A percentile compares a stretch with the other conserved stretches of the same genome.
Conservation (phyloP, 139 green algal species). For the Micractinium conductrix region DNA sequence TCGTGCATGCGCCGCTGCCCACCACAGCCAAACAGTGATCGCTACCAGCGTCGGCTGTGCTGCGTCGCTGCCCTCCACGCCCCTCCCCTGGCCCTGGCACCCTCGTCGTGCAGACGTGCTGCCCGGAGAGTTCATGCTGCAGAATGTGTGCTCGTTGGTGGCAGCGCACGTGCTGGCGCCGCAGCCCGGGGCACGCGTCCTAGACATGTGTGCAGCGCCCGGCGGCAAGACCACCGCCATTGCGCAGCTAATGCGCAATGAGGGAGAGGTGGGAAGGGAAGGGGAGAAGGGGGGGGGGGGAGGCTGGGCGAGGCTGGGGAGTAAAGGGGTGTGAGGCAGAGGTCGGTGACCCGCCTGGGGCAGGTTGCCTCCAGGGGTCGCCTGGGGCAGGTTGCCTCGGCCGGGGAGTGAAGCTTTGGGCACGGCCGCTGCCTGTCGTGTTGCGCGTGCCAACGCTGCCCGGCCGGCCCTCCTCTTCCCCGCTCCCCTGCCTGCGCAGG, state of each 20-base stretch:
- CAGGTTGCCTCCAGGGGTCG: no score
- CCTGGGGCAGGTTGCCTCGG: no score
- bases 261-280: slow-evolving; percentile 46
- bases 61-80: not conserved
- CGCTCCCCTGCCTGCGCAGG: not conserved
- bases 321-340: no score
- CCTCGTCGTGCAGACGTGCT: slow-evolving; percentile 38
- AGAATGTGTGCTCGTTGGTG: slow-evolving; percentile 84
- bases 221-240: slow-evolving; percentile 93
- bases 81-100: not conserved
- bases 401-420: no score
- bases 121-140: slow-evolving; percentile 67
- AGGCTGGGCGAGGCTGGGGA: no score
- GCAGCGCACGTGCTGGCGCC: slow-evolving; percentile 55
- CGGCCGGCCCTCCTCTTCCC: not conserved
- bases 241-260: slow-evolving; percentile 82
- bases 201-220: slow-evolving; percentile 92
- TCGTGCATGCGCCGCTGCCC: no score
- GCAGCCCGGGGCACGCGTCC: slow-evolving; percentile 54
- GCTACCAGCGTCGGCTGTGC: no score
- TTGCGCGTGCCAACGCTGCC: not conserved
- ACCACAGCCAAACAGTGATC: no score
- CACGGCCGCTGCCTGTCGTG: no score
- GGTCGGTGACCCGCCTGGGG: no score
- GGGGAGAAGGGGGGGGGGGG: no score